Base-by-base conservation (phyloP, 495 filamentous ascomycete genomes). In the Aspergillus saccharolyticus region DNA sequence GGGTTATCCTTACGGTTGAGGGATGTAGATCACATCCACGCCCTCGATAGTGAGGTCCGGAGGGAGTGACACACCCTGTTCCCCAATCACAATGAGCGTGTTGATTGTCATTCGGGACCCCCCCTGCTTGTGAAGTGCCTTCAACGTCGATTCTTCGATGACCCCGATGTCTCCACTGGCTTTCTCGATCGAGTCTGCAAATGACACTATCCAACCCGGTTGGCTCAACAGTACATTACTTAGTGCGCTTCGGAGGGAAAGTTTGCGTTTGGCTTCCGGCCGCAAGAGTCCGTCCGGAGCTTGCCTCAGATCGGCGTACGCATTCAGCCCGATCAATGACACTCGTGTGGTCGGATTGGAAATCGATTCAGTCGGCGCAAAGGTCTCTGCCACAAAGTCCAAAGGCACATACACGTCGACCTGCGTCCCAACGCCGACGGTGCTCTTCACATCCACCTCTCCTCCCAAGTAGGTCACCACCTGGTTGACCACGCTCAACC, bases 401-500 rank as follows among this genome's bases (percentile, higher is more conserved):
- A 82, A 63, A 0, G 78, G 79, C 22, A 83, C 66, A 20, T 65
- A 66, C 1, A 89, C 78, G 4, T 78, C 80, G 7, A 85, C 78
- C 33, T 82, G 78, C 0, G 86, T 89, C 0, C 87, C 86, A 4
- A 73, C 68, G 0, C 78, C 82, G 9, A 74, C 58, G 20, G 80
- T 72, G 54, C 83, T 87, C 10, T 75, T 71, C 10, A 91, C 75
- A 3, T 80, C 74, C 39, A 91, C 80, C 4, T 74, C 69, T 0
- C 88, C 85, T 6, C 77, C 75, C 1, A 91, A 72, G 39, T 77
- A 78, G 25, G 72, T 75, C 4, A 89, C 74, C 10, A 91, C 78
- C 51, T 88, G 85, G 19, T 80, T 80, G 0, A 89, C 83, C 49
- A 91, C 84, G 44, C 80, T 83, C 33, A 91, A 76, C 0, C 87